Percentiles rank a stretch among this genome's conserved stretches.
Evolutionary conservation across 2,329 filamentous ascomycete species (phyloP).

Genomic region (Hortaea werneckii): DNA sequence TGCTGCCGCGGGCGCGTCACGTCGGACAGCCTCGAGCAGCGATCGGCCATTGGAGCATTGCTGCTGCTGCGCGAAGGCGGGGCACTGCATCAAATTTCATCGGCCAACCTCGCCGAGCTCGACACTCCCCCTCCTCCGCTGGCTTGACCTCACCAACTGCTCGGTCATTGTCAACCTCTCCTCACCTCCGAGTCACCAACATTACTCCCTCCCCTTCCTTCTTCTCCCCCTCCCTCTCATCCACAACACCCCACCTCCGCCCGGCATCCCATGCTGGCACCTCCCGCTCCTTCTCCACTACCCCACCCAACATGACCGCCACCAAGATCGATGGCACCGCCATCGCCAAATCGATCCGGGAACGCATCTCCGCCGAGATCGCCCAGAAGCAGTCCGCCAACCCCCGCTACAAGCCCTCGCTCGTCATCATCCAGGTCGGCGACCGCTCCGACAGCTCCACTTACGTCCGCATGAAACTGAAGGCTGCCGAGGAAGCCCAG

Average conservation of each 20-base stretch:
- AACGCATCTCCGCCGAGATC: constrained; percentile 71
- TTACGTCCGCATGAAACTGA: constrained; percentile 99
- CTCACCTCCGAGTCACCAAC: not conserved
- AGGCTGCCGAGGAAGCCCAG: constrained; percentile 89
- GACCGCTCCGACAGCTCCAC: constrained; percentile 82
- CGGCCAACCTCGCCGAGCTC: no score
- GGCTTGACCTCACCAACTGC: not conserved
- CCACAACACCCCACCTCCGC: not conserved
- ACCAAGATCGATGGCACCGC: constrained; percentile 91
- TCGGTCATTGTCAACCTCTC: not conserved
- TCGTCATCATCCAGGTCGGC: constrained; percentile 96
- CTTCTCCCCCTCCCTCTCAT: not conserved
- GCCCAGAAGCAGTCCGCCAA: constrained; percentile 69
- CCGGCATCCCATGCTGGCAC: not conserved
- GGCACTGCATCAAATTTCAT: no score
- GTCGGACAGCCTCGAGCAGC: no score
- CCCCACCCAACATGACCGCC: constrained; percentile 62
- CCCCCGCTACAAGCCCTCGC: constrained; percentile 74
- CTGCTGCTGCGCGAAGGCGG: no score
- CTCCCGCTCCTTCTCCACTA: constrained; percentile 38
- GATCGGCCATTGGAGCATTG: no score
- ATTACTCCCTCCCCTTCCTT: not conserved
- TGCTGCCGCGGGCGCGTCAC: no score
- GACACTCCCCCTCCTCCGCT: not conserved
- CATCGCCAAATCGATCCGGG: constrained; percentile 85